Evolutionary conservation across 2,329 filamentous ascomycete genomes (phyloP).

Genomic region (Nectriaceae sp.): DNA sequence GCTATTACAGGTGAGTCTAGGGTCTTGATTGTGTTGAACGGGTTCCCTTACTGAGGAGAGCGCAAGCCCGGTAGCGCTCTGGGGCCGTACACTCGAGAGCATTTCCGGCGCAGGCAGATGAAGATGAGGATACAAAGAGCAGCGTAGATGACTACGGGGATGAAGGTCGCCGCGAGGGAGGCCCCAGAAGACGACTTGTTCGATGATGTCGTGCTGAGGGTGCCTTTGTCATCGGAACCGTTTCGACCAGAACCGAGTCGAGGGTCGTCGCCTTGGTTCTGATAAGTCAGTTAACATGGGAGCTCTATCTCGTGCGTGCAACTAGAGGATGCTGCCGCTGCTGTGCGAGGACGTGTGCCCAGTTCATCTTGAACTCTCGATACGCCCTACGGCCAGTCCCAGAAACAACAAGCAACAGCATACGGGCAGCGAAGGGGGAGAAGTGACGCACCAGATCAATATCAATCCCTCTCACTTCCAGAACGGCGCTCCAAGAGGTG

Average conservation of each 20-base stretch:
- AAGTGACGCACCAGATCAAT: neutral
- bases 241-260: conserved; percentile 38
- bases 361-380: too few relatives aligned
- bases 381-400: too few relatives aligned
- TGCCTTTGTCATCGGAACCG: conserved; percentile 34
- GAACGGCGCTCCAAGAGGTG: neutral
- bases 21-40: conserved; percentile 1
- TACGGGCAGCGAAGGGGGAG: too few relatives aligned
- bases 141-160: conserved; percentile 55
- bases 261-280: conserved; percentile 31
- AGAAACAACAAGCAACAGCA: too few relatives aligned
- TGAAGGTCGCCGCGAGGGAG: conserved; percentile 50
- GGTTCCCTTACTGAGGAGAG: conserved; percentile 39
- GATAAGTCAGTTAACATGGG: neutral
- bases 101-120: conserved; percentile 47
- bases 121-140: conserved; percentile 53
- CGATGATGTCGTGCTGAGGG: conserved; percentile 33
- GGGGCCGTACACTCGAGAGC: conserved; percentile 56
- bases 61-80: conserved; percentile 52
- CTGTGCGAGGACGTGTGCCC: too few relatives aligned
- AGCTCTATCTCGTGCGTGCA: too few relatives aligned
- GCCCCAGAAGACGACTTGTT: conserved; percentile 38
- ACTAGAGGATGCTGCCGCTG: too few relatives aligned
- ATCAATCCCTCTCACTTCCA: neutral
- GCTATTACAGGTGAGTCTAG: conserved; percentile 30